Evolutionary conservation across 257 asterid genomes (phyloP).

Genomic region (Fraxinus pennsylvanica): DNA sequence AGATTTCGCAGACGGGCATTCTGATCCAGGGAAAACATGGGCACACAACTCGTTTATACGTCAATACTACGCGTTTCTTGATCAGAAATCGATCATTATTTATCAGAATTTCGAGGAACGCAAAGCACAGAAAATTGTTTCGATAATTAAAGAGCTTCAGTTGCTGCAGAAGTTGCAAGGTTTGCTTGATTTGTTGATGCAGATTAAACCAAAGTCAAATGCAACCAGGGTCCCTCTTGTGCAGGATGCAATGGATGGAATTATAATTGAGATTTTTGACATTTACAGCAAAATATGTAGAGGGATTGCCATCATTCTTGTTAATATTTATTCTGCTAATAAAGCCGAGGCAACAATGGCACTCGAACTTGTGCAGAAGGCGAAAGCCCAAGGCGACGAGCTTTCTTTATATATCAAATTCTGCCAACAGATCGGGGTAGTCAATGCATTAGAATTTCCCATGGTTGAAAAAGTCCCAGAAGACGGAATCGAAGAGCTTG

Average conservation of each 20-base stretch:
- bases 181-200: constrained; percentile 56
- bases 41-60: constrained; percentile 54
- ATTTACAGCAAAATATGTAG: constrained; percentile 62
- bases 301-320: constrained; percentile 57
- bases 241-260: constrained; percentile 68
- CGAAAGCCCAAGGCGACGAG: constrained; percentile 57
- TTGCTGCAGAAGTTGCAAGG: constrained; percentile 54
- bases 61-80: constrained; percentile 76
- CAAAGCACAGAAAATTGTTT: constrained; percentile 16
- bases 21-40: constrained; percentile 42
- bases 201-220: constrained; percentile 51
- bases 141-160: constrained; percentile 47
- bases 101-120: constrained; percentile 40
- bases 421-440: constrained; percentile 65
- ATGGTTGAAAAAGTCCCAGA: constrained; percentile 52
- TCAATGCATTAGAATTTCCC: constrained; percentile 55
- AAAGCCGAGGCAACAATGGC: constrained; percentile 58
- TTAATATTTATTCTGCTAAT: constrained; percentile 48
- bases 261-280: constrained; percentile 63
- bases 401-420: constrained; percentile 54
- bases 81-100: constrained; percentile 54
- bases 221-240: constrained; percentile 50
- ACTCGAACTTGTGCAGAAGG: constrained; percentile 55
- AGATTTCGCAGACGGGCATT: constrained; percentile 50
- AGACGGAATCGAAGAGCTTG: constrained; percentile 61